A percentile compares a stretch with the other conserved stretches of the same genome.
Evolutionary conservation across 371 early-diverging fungal genomes (phyloP).

Genomic region (Apophysomyces elegans): DNA sequence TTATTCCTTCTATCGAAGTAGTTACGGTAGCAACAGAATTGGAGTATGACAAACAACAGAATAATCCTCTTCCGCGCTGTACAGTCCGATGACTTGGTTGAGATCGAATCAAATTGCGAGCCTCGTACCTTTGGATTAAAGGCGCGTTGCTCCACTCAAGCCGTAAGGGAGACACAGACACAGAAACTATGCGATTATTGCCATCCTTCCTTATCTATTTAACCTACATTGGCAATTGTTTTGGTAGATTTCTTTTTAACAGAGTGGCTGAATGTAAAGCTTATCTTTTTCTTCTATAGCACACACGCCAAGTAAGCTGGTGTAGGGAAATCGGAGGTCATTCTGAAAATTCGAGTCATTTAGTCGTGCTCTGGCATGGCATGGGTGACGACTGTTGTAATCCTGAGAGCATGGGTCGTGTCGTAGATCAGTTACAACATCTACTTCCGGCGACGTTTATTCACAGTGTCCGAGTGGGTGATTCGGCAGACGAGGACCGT

Average conservation of each 20-base stretch:
- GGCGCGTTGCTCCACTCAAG: no score
- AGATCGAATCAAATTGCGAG: no score
- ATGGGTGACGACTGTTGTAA: conserved; percentile 92
- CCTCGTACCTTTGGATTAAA: no score
- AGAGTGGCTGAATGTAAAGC: not conserved
- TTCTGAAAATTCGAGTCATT: not conserved
- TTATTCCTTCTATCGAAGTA: no score
- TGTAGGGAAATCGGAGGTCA: not conserved
- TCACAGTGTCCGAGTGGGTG: conserved; percentile 76
- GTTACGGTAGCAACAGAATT: no score
- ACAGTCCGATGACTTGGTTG: no score
- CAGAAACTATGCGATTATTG: not conserved
- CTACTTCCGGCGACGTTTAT: conserved; percentile 73
- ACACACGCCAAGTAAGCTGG: not conserved
- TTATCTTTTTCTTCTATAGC: not conserved
- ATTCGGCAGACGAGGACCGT: conserved; percentile 65
- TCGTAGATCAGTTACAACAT: conserved; percentile 55
- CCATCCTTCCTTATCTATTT: not conserved
- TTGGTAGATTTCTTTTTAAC: not conserved
- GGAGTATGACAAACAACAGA: no score
- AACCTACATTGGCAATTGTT: not conserved
- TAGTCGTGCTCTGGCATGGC: conserved; percentile 85
- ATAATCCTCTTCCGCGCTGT: no score
- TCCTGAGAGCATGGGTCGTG: conserved; percentile 67
- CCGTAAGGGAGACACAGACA: no score